Conservation (phyloP, 495 filamentous ascomycete species). For the Aspergillus ostianus region DNA sequence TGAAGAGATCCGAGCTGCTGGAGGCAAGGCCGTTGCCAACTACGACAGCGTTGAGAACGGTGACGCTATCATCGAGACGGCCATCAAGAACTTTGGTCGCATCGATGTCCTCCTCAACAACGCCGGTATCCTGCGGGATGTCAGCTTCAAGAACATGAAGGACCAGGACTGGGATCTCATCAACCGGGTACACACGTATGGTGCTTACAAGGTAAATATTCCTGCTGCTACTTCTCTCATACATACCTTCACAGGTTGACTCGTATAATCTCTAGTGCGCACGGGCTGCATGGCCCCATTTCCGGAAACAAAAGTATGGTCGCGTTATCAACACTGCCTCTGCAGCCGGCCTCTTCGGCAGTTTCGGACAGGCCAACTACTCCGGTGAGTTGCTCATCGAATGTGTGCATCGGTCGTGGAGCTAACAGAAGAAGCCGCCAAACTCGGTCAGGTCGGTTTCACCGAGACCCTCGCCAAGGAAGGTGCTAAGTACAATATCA, state of each 20-base stretch:
- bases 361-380: conserved; percentile 96
- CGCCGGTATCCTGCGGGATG: conserved; percentile 92
- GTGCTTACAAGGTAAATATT: conserved; percentile 77
- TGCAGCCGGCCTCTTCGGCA: conserved; percentile 91
- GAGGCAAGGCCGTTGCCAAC: conserved; percentile 96
- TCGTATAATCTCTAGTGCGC: conserved; percentile 57
- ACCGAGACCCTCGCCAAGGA: conserved; percentile 98
- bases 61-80: conserved; percentile 94
- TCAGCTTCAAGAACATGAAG: conserved; percentile 99
- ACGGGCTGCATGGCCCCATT: conserved; percentile 94
- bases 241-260: background rate
- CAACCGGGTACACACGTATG: conserved; percentile 89
- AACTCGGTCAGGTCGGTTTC: conserved; percentile 94
- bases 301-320: conserved; percentile 98
- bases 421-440: conserved; percentile 62
- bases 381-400: conserved; percentile 53
- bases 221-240: background rate
- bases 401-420: conserved; percentile 4
- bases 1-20: conserved; percentile 85
- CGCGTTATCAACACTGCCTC: conserved; percentile 95
- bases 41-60: conserved; percentile 97
- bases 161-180: conserved; percentile 96
- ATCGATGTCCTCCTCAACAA: conserved; percentile 97
- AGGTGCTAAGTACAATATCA: conserved; percentile 96
- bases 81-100: conserved; percentile 86